Evolutionary conservation across 2,329 filamentous ascomycete genomes (phyloP), one percentile per base, ranked within the genome.

Genomic region (Colletotrichum echinochloae): DNA sequence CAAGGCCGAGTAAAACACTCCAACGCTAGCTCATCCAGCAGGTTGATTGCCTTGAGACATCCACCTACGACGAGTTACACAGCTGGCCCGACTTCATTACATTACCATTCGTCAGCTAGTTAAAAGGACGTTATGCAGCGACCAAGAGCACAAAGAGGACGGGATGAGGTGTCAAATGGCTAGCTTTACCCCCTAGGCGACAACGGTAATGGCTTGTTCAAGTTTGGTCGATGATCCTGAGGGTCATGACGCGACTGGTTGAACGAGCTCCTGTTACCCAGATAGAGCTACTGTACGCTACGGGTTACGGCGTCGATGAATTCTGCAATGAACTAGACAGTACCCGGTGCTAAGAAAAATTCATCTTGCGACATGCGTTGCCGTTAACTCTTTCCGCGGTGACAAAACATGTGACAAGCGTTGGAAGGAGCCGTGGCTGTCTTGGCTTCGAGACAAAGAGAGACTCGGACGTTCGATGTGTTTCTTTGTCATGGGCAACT

Each of bases 1-100:
- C 85, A 93, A 91, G 84, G 83, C 85, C 77, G 89, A 92, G 82
- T 92, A 90, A 87, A 78, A 57, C 57, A 60, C 54, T n/a, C 28
- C 16, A 46, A 57, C 52, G 52, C 59, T 54, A 52, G 52, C 68
- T 71, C 68, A 62, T 54, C 33, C 48, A 63, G 26, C 23, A 68
- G 68, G 68, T 71, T 35, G 69, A 64, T 71, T 71, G 54, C 65
- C 69, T 60, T 71, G 54, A 64, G 60, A 69, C 54, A 70, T 65
- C 61, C 35, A 46, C 69, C 66, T 70, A 60, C 60, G 33, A 64
- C 33, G 48, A 56, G 44, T 65, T 49, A 65, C 55, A 51, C n/a
- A 60, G 69, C 69, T 71, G 44, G 69, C 46, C 66, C 60, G 51
- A 37, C 69, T 51, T 48, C 60, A 55, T 60, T 55, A 60, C 65